phyloP scores from a whole-genome alignment of 192 early-diverging fungal genomes.

The Mortierella alpina region DNA sequence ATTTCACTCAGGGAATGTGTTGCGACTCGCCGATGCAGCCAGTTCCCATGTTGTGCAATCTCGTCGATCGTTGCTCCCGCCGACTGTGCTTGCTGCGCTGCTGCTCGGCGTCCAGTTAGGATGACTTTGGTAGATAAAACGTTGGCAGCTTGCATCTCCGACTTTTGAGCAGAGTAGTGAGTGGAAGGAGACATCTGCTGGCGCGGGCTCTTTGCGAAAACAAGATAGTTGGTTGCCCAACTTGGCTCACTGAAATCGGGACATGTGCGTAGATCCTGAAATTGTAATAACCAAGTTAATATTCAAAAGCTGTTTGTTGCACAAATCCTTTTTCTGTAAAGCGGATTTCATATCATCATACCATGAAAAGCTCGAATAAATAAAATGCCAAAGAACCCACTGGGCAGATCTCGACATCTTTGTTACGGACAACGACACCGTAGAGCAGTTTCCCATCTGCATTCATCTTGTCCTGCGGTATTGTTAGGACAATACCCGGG shows the following conservation, averaged over 20 bases:
- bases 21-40: not conserved
- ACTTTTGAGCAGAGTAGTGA: constrained; percentile 21
- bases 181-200: constrained; percentile 14
- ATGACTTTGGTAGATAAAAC: constrained; percentile 15
- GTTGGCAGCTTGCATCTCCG: constrained; percentile 17
- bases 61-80: constrained; percentile 8
- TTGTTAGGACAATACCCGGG: constrained; percentile 6
- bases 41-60: constrained; percentile 30
- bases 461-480: constrained; percentile 11
- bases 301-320: constrained; percentile 1
- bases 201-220: constrained; percentile 6
- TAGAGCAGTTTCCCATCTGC: constrained; percentile 3
- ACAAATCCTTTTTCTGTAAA: too few species aligned
- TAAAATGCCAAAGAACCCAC: constrained; percentile 17
- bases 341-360: constrained; percentile 7
- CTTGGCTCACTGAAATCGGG: constrained; percentile 3
- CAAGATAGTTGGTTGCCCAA: constrained; percentile 1
- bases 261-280: not conserved
- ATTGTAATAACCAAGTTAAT: not conserved
- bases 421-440: constrained; percentile 19
- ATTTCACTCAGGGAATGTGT: constrained; percentile 12
- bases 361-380: constrained; percentile 10
- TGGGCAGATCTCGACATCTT: constrained; percentile 15
- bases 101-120: constrained; percentile 25
- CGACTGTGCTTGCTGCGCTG: constrained; percentile 14